Evolutionary conservation across 169 alveolate species (phyloP), one percentile per base, ranked within the genome.

Genomic region (Plasmodium knowlesi): DNA sequence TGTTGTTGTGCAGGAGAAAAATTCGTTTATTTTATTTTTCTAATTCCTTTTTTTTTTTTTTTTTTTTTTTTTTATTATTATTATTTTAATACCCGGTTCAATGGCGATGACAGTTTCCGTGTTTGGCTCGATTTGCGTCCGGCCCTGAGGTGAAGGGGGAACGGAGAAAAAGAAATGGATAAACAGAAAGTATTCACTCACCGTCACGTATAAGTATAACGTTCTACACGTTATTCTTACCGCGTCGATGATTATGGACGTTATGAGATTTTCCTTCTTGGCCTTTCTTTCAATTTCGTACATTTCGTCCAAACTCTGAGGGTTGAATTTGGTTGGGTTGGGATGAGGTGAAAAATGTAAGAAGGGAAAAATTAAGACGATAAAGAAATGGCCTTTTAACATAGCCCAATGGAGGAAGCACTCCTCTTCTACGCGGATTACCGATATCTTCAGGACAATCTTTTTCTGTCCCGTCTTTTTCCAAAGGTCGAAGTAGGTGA

Each of bases 41-140:
- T 67, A 1, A 22, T 78, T 41, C 46, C 30, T 28, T 82, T 34
- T 73, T 4, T 76, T 50, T 67, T 34, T 82, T 28, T 12, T 53
- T 12, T n/a, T 32, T 32, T 2, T 61, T 61, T 61, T 0, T 8
- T 76, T 41, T 37, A 12, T 25, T 82, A 25, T 73, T 3, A 57
- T 50, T 67, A 19, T 5, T n/a, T 34, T 19, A 10, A 92, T 43
- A 96, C 98, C 99, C 70, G 99, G 99, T 6, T 99, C 99, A 32
- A 98, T 95, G 41, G 98, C 99, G 57, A 97, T 95, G 74, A 98
- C 99, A 30, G 99, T 98, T 57, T 96, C 96, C 30, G 99, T 97
- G 70, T 98, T 98, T 28, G 98, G 97, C 16, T 97, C 98, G 10
- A 98, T 97, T 95, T 98, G 98, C 0, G 99, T 98, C 54, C 97